These are phyloP conservation scores for Phytopythium helicoides DNA, from an alignment of 352 stramenopile genomes.

Conservation along the genomic window DNA sequence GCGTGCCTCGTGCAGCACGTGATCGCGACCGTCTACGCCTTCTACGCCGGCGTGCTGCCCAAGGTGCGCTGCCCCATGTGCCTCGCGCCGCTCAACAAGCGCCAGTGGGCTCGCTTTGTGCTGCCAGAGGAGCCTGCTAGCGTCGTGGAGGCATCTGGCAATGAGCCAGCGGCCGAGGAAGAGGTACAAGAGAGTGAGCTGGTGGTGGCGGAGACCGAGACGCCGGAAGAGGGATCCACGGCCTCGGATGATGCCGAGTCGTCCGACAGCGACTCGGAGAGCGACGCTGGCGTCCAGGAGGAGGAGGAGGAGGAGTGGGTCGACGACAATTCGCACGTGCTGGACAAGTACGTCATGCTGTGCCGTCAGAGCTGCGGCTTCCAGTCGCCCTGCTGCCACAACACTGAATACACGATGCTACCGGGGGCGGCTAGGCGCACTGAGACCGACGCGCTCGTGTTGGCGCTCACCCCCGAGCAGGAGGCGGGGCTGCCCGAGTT, in stretches of 20 bases:
- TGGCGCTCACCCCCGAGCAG: constrained; percentile 16
- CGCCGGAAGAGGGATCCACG: not conserved
- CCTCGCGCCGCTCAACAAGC: constrained; percentile 47
- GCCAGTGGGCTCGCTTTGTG: constrained; percentile 41
- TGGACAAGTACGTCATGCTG: constrained; percentile 58
- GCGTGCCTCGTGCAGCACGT: constrained; percentile 50
- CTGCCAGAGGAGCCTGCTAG: too few relatives aligned
- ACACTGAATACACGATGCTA: constrained; percentile 56
- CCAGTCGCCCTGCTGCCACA: constrained; percentile 59
- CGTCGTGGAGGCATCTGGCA: too few relatives aligned
- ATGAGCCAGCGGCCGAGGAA: constrained; percentile 1
- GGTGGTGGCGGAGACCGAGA: not conserved
- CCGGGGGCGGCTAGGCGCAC: constrained; percentile 11
- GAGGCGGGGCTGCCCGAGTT: constrained; percentile 18
- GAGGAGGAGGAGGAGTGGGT: constrained; percentile 1
- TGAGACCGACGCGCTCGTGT: constrained; percentile 1
- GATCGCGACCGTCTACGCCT: constrained; percentile 50
- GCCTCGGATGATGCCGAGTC: not conserved
- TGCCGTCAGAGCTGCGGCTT: constrained; percentile 62
- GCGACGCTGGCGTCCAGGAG: not conserved
- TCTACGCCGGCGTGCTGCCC: constrained; percentile 56
- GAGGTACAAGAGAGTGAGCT: not conserved
- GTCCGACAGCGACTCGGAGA: not conserved
- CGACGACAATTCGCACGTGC: constrained; percentile 41
- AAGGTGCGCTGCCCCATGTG: constrained; percentile 70